phyloP scores from a whole-genome alignment of 805 yeast genomes.

The Lipomyces orientalis region DNA sequence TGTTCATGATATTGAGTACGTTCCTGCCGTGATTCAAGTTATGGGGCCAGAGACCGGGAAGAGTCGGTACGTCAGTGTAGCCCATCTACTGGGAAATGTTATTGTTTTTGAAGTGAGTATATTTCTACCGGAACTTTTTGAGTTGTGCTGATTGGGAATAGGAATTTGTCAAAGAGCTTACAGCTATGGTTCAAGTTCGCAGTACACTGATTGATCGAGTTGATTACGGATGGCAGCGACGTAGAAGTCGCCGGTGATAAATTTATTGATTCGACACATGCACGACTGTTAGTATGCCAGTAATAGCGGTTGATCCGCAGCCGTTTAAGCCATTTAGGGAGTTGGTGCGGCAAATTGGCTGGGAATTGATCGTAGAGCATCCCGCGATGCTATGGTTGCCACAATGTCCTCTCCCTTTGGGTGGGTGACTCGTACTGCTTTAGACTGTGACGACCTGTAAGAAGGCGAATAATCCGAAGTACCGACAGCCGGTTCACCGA shows the following conservation, averaged over 20 bases:
- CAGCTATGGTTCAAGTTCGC: conserved; percentile 42
- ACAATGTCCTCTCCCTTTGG: too few relatives aligned
- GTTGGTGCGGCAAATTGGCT: too few relatives aligned
- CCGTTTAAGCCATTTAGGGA: not conserved
- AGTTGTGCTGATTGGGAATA: not conserved
- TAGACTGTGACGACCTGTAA: too few relatives aligned
- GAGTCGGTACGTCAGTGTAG: conserved; percentile 37
- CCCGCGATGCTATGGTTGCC: too few relatives aligned
- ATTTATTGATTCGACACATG: not conserved
- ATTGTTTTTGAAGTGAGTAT: conserved; percentile 29
- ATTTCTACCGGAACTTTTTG: not conserved
- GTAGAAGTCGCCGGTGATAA: not conserved
- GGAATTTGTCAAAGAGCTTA: conserved; percentile 42
- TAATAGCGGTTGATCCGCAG: not conserved
- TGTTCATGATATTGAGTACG: conserved; percentile 19
- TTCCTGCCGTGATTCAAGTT: conserved; percentile 31
- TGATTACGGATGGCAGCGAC: conserved; percentile 31
- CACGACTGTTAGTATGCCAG: not conserved
- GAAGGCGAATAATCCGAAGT: too few relatives aligned
- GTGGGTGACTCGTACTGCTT: too few relatives aligned
- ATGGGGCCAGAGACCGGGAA: conserved; percentile 20
- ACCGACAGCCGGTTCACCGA: too few relatives aligned
- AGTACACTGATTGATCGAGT: conserved; percentile 22
- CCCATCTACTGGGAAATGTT: conserved; percentile 40
- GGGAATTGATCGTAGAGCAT: too few relatives aligned